Evolutionary conservation across 202 grass and related monocot species (phyloP), one percentile per base, ranked within the genome.

Genomic region (Carex sylvatica): DNA sequence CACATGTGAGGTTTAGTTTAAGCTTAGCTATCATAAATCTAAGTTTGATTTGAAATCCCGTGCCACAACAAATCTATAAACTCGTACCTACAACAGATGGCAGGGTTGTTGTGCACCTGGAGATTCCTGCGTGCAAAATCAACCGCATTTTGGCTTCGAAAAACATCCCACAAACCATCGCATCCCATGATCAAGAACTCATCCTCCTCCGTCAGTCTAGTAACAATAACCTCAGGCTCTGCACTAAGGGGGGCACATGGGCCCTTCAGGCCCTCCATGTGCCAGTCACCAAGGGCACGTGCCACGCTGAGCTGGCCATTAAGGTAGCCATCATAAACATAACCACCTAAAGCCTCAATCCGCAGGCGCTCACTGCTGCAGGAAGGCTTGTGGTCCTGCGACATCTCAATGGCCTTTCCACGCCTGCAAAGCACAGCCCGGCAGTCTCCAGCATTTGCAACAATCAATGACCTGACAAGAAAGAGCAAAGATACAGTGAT

Each of bases 161-260:
- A 98, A 69, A 98, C 96, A 79, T 98, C 96, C 96, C 96, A 98
- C 69, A 98, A 88, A 28, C 92, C 96, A 66, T 98, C 96, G 54
- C 96, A 98, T 11, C 96, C 96, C 38, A 98, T 91, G 42, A 98
- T 92, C 19, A 98, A 83, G 81, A 98, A 95, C 78, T 98, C 92
- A 2, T 93, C 92, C 56, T 93, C 96, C 63, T 93, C 92, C 0
- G 88, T 90, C 20, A 98, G 91, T 84, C 91, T 84, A 61, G 33
- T 86, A 38, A 55, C 83, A 81, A 87, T 91, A 61, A 98, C 82
- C 87, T 98, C 96, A 33, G 96, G 96, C 69, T 95, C 92, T 0
- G 89, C 92, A 83, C 89, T 95, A 28, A 98, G 91, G 53, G 96
- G 92, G 22, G 91, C 88, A 33, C 78, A 44, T 35, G 26, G 46